These are phyloP conservation scores for Rauvolfia tetraphylla DNA, from an alignment of 257 asterid genomes.

Conservation along the genomic window DNA sequence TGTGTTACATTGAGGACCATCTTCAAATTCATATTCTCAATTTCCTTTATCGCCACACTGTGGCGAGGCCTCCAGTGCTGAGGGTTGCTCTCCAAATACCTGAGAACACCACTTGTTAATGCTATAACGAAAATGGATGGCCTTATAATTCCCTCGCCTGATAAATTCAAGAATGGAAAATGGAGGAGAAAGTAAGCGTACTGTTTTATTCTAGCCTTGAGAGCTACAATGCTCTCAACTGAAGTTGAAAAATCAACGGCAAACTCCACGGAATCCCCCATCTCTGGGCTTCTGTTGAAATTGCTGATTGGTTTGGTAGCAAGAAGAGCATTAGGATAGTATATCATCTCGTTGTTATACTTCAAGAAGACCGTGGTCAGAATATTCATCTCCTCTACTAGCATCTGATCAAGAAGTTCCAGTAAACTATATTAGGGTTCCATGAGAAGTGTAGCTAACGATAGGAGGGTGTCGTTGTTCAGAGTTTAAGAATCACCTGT, in stretches of 20 bases:
- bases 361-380: slow-evolving; percentile 65
- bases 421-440: not conserved
- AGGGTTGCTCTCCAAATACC: slow-evolving; percentile 76
- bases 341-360: slow-evolving; percentile 53
- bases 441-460: not conserved
- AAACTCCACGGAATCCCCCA: slow-evolving; percentile 70
- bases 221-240: slow-evolving; percentile 55
- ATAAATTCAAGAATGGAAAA: not conserved
- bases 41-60: slow-evolving; percentile 51
- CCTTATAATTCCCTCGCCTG: not conserved
- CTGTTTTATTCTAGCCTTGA: slow-evolving; percentile 59
- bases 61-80: slow-evolving; percentile 57
- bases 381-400: slow-evolving; percentile 73
- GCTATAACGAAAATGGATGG: not conserved
- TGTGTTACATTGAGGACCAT: slow-evolving; percentile 57
- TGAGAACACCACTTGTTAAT: slow-evolving; percentile 14
- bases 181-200: slow-evolving; percentile 22
- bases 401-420: slow-evolving; percentile 38
- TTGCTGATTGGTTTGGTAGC: slow-evolving; percentile 61
- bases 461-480: not conserved
- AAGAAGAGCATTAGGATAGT: slow-evolving; percentile 57
- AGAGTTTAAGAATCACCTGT: slow-evolving; percentile 12
- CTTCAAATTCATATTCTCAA: slow-evolving; percentile 56
- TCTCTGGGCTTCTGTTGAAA: slow-evolving; percentile 63
- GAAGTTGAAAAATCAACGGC: slow-evolving; percentile 73